Base-by-base conservation (phyloP, 2,329 filamentous ascomycete genomes). In the Sordariomycetes sp. region DNA sequence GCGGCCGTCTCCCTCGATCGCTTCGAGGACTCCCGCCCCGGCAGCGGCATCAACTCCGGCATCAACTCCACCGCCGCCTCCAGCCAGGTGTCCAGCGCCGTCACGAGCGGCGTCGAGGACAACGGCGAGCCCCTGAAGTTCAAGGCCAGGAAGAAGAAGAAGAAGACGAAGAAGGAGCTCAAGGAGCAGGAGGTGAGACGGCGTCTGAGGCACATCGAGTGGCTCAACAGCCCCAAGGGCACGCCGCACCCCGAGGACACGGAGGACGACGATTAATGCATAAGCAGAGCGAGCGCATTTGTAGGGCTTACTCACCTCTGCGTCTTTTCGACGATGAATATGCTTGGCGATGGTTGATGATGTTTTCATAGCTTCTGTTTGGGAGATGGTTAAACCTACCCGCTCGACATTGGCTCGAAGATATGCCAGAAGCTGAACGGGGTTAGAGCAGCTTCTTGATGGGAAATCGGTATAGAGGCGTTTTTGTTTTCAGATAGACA, bases 141-240 rank as follows among this genome's bases (percentile, higher is more conserved):
- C 79, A 77, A 72, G 59, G 71, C 83, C 8, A 78, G 72, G 61
- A 92, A 88, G 74, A 95, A 95, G 86, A 94, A 90, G 79, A 98
- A 98, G 85, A 76, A 92, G 76, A 98, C 92, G 37, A 86, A 93
- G 69, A 87, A 87, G 63, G 87, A 98, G 61, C 48, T 88, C 55
- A 98, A 98, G 75, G 92, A 98, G 59, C 73, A 83, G 15, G 90
- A 96, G 63, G 82, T 83, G 28, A 74, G 93, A 43, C 76, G 90
- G 46, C 74, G 92, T 47, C 67, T 96, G 60, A 78, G 92, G 49
- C 87, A 98, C 61, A 82, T 84, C 47, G 73, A 82, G 56, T 84
- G 82, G 83, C 67, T 94, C 48, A 90, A 86, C 62, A 85, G 75
- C 49, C 83, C 83, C 45, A 87, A 88, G 73, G 86, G 85, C 5